Conservation (phyloP, 768 basidiomycete species). For the Xerocomus potaroensis region DNA sequence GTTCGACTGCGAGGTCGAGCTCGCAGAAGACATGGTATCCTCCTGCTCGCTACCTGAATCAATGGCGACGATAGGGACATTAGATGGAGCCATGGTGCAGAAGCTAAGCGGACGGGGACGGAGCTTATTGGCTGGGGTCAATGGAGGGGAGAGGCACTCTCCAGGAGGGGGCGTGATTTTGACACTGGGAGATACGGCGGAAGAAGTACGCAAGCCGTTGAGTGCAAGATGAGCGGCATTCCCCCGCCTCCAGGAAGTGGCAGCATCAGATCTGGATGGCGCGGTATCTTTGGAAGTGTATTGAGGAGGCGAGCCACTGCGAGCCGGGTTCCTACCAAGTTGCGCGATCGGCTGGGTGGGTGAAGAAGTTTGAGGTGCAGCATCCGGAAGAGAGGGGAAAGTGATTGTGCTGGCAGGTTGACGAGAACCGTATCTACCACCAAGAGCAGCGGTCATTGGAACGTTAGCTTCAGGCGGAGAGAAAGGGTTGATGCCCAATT, state of each 20-base stretch:
- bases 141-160: conserved; percentile 51
- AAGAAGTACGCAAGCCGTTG: conserved; percentile 56
- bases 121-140: conserved; percentile 31
- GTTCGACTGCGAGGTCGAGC: conserved; percentile 61
- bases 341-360: conserved; percentile 59
- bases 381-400: conserved; percentile 39
- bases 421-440: conserved; percentile 73
- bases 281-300: conserved; percentile 32
- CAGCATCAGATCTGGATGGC: conserved; percentile 80
- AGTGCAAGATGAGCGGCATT: conserved; percentile 67
- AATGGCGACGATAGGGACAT: conserved; percentile 48
- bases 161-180: conserved; percentile 70
- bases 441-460: conserved; percentile 78
- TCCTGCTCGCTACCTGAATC: conserved; percentile 54
- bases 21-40: conserved; percentile 53
- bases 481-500: conserved; percentile 41
- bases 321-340: conserved; percentile 69
- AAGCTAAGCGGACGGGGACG: conserved; percentile 72
- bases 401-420: conserved; percentile 35
- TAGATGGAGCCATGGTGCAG: conserved; percentile 43
- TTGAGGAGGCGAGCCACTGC: conserved; percentile 47
- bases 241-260: conserved; percentile 76
- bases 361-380: conserved; percentile 35
- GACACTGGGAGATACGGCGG: conserved; percentile 54
- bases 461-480: conserved; percentile 49